phyloP scores from a whole-genome alignment of 345 rosid genomes.

The Eucalyptus camaldulensis region DNA sequence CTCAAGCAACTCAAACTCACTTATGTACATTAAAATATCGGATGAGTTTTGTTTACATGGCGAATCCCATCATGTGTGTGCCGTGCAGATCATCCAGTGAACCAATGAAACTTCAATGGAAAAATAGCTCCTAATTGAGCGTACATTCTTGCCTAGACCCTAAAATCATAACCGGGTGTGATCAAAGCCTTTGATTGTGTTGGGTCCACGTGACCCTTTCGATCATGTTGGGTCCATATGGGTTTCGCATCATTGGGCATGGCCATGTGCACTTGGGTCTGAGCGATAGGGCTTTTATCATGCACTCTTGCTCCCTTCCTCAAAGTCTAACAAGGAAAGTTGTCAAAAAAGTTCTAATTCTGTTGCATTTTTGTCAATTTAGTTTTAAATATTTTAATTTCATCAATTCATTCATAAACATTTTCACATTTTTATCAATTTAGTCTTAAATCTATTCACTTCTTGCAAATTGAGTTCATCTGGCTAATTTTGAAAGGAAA shows the following conservation, averaged over 20 bases:
- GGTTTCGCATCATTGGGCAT: neutral
- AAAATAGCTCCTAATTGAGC: neutral
- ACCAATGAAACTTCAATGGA: neutral
- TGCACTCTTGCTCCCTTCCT: neutral
- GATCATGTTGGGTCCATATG: neutral
- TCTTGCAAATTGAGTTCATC: accelerated
- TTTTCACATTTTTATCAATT: too few relatives aligned
- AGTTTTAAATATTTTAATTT: accelerated
- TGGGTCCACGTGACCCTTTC: neutral
- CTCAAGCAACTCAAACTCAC: neutral
- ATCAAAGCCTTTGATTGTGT: neutral
- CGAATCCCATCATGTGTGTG: neutral
- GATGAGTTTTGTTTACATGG: neutral
- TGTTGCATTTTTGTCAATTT: too few relatives aligned
- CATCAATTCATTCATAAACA: accelerated
- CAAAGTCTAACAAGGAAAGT: neutral
- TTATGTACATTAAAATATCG: neutral
- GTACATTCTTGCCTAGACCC: neutral
- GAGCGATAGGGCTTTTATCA: neutral
- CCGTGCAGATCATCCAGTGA: accelerated
- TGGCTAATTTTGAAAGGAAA: accelerated
- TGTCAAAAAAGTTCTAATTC: accelerated
- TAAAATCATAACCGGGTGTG: neutral
- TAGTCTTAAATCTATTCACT: accelerated
- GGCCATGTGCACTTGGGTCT: neutral